These are phyloP conservation scores for Grammothele lineata DNA, from an alignment of 768 basidiomycete species.

Conservation along the genomic window DNA sequence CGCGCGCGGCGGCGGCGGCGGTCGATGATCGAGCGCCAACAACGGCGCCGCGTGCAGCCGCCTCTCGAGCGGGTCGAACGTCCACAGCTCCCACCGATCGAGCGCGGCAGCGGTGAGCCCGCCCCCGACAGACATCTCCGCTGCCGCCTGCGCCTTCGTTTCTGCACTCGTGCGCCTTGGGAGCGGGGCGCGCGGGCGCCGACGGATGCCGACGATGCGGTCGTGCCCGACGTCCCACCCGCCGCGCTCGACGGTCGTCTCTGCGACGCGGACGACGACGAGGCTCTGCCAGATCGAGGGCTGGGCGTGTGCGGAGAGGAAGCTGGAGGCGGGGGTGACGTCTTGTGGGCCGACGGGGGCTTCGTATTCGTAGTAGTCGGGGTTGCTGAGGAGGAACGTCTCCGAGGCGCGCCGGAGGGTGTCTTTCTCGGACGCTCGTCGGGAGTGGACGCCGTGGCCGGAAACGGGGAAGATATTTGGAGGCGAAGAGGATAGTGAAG, in stretches of 20 bases:
- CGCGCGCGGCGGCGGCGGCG: conserved; percentile 4
- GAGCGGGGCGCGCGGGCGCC: conserved; percentile 54
- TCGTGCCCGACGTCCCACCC: conserved; percentile 64
- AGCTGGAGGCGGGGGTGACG: conserved; percentile 29
- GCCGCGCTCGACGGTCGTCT: conserved; percentile 68
- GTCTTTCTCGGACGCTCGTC: conserved; percentile 65
- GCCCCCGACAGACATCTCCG: conserved; percentile 13
- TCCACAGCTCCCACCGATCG: conserved; percentile 84
- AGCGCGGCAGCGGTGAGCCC: conserved; percentile 63
- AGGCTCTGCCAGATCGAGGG: conserved; percentile 56
- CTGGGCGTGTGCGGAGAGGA: conserved; percentile 17
- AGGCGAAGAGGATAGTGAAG: conserved; percentile 37
- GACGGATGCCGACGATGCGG: conserved; percentile 65
- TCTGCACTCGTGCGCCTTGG: conserved; percentile 21
- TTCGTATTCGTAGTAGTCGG: conserved; percentile 25
- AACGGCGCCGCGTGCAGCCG: conserved; percentile 49
- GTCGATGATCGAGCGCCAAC: conserved; percentile 37
- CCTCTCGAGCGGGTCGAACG: conserved; percentile 54
- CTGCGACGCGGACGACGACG: conserved; percentile 47
- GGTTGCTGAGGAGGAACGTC: conserved; percentile 15
- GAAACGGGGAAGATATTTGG: conserved; percentile 70
- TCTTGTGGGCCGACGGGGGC: conserved; percentile 32
- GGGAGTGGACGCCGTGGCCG: conserved; percentile 72
- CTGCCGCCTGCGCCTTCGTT: conserved; percentile 8
- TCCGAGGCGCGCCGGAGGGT: conserved; percentile 18